These are phyloP conservation scores for Hymenoscyphus fructigenus DNA, from an alignment of 2,329 filamentous ascomycete genomes.

Conservation along the genomic window DNA sequence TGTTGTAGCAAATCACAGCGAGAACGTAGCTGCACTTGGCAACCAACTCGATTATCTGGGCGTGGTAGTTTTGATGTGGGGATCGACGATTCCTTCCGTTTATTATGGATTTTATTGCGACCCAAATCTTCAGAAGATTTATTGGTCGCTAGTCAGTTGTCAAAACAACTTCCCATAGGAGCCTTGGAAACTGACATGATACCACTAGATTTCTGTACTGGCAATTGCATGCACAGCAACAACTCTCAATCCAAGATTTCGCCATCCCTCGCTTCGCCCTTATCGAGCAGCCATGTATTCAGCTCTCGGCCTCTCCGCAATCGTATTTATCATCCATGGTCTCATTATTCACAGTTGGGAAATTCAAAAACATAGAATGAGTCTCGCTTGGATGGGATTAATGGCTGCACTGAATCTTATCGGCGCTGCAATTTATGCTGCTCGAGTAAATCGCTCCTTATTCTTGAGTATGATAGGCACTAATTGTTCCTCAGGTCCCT, in stretches of 20 bases:
- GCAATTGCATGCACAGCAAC: slow-evolving; percentile 38
- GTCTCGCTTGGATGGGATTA: slow-evolving; percentile 17
- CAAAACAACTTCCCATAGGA: neutral
- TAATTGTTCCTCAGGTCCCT: slow-evolving; percentile 21
- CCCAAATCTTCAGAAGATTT: slow-evolving; percentile 34
- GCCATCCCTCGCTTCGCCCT: slow-evolving; percentile 21
- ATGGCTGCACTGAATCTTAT: slow-evolving; percentile 21
- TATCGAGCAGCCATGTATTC: slow-evolving; percentile 29
- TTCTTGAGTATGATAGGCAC: neutral
- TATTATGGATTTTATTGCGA: slow-evolving; percentile 45
- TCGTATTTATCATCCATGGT: slow-evolving; percentile 32
- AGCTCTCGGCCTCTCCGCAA: slow-evolving; percentile 27
- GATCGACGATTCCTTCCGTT: slow-evolving; percentile 41
- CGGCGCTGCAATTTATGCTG: slow-evolving; percentile 20
- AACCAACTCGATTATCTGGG: slow-evolving; percentile 42
- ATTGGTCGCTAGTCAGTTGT: slow-evolving; percentile 38
- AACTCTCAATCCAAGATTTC: slow-evolving; percentile 25
- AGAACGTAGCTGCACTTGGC: slow-evolving; percentile 37
- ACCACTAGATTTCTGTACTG: slow-evolving; percentile 32
- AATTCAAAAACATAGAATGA: slow-evolving; percentile 24
- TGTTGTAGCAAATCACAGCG: slow-evolving; percentile 42
- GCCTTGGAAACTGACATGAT: neutral
- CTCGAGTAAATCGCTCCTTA: slow-evolving; percentile 7
- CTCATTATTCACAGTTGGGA: slow-evolving; percentile 24
- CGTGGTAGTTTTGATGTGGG: slow-evolving; percentile 42